A percentile compares a stretch with the other conserved stretches of the same genome.
These are phyloP conservation scores for Herpotrichia juniperi DNA, from an alignment of 2,329 filamentous ascomycete genomes.

Conservation along the genomic window DNA sequence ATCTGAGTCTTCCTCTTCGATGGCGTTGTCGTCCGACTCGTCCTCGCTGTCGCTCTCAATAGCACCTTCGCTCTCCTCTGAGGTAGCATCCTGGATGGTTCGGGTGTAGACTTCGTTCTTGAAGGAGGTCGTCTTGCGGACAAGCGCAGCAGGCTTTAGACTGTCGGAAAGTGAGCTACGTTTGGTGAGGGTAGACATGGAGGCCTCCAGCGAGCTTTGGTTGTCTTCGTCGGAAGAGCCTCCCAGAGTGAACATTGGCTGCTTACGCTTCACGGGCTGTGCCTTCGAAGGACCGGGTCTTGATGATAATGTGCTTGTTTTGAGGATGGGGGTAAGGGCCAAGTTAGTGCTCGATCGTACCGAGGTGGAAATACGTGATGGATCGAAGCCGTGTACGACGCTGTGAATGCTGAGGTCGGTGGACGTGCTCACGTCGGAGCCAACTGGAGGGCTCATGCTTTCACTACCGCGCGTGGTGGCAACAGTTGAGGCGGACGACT, in stretches of 20 bases:
- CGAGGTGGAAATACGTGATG: constrained; percentile 73
- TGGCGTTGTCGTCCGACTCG: constrained; percentile 61
- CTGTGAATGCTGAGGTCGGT: constrained; percentile 68
- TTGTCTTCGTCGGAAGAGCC: constrained; percentile 85
- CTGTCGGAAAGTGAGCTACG: constrained; percentile 63
- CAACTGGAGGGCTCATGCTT: constrained; percentile 46
- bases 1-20: constrained; percentile 65
- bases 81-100: constrained; percentile 63
- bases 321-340: constrained; percentile 66
- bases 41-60: constrained; percentile 63
- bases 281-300: constrained; percentile 36
- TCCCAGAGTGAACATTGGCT: constrained; percentile 75
- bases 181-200: constrained; percentile 56
- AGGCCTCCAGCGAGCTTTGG: constrained; percentile 73
- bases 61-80: constrained; percentile 63
- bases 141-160: constrained; percentile 53
- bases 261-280: constrained; percentile 65
- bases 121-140: constrained; percentile 83
- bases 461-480: constrained; percentile 50
- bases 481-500: constrained; percentile 66
- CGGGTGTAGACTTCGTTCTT: constrained; percentile 74
- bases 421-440: constrained; percentile 68
- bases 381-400: constrained; percentile 85
- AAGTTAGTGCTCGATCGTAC: constrained; percentile 67
- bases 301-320: constrained; percentile 48